These are phyloP conservation scores for Ganoderma lucidum DNA, from an alignment of 1,284 basidiomycete genomes.

Conservation along the genomic window DNA sequence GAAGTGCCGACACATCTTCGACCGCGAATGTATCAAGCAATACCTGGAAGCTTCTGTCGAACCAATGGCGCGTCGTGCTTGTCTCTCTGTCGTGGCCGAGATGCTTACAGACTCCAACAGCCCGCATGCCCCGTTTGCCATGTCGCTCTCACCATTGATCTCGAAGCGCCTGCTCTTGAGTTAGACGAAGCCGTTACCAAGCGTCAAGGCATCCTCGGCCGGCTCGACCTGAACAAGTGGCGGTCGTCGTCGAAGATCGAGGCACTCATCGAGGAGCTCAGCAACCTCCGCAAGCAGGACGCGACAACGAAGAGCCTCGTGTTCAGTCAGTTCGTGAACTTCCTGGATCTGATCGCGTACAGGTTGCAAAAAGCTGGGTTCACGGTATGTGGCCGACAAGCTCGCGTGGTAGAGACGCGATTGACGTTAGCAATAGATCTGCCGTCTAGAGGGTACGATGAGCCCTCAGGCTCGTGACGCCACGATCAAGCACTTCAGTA, in stretches of 20 bases:
- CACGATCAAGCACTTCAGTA: constrained; percentile 95
- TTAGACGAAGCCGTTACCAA: constrained; percentile 69
- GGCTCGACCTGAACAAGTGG: constrained; percentile 91
- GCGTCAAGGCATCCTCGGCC: constrained; percentile 93
- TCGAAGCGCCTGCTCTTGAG: constrained; percentile 93
- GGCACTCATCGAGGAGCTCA: constrained; percentile 94
- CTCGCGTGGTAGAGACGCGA: background rate
- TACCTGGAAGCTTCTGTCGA: constrained; percentile 87
- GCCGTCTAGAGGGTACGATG: constrained; percentile 97
- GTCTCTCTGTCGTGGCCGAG: constrained; percentile 6
- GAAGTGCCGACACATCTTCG: constrained; percentile 90
- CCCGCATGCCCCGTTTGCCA: constrained; percentile 98
- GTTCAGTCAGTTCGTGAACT: constrained; percentile 94
- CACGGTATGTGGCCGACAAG: constrained; percentile 56
- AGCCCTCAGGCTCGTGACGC: constrained; percentile 94
- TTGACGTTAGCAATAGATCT: constrained; percentile 66
- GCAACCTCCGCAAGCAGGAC: constrained; percentile 84
- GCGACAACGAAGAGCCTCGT: constrained; percentile 97
- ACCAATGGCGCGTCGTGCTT: constrained; percentile 57
- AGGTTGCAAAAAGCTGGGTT: constrained; percentile 93
- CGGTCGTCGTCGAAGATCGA: constrained; percentile 97
- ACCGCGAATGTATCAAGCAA: constrained; percentile 95
- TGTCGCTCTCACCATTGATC: constrained; percentile 91
- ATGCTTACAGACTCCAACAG: constrained; percentile 46
- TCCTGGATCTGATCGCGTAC: constrained; percentile 92